Evolutionary conservation across 257 asterid genomes (phyloP), one percentile per base, ranked within the genome.

Genomic region (Gardenia jasminoides): DNA sequence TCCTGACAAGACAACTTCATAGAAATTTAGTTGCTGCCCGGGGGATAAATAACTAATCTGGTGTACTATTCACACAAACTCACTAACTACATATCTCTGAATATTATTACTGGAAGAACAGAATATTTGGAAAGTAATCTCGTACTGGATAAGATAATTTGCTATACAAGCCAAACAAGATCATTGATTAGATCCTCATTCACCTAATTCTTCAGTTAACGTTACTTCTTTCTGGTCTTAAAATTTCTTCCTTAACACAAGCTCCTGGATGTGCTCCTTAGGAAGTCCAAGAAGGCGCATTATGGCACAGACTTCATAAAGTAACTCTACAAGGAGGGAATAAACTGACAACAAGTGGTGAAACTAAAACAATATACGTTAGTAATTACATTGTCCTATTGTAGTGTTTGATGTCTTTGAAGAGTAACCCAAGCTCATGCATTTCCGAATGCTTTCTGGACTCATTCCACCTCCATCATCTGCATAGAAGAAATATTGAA

Each of bases 351-450:
- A 43, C 52, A 74, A 20, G 7, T 11, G 6, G 22, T 19, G 17
- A 74, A 24, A 77, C 20, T 66, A 39, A 86, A 79, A 59, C 50
- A 80, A 81, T 80, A 46, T 19, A 11, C 31, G 47, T 2, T 4
- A 66, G 78, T 65, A 81, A 75, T 88, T 86, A 94, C 98, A 94
- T 77, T 86, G 97, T 78, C 98, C 98, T 82, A 94, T 94, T 16
- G 98, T 91, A 68, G 84, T 83, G 86, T 86, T 92, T 68, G 95
- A 87, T 67, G 88, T 94, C 87, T 94, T 94, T 70, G 97, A 86
- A 78, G 97, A 94, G 87, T 94, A 94, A 80, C 98, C 98, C 87
- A 94, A 87, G 89, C 97, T 92, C 98, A 94, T 94, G 88, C 97
- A 94, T 84, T 92, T 91, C 76, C 97, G 91, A 83, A 94, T 87